Conservation (phyloP, 345 rosid species). For the Lumnitzera littorea region DNA sequence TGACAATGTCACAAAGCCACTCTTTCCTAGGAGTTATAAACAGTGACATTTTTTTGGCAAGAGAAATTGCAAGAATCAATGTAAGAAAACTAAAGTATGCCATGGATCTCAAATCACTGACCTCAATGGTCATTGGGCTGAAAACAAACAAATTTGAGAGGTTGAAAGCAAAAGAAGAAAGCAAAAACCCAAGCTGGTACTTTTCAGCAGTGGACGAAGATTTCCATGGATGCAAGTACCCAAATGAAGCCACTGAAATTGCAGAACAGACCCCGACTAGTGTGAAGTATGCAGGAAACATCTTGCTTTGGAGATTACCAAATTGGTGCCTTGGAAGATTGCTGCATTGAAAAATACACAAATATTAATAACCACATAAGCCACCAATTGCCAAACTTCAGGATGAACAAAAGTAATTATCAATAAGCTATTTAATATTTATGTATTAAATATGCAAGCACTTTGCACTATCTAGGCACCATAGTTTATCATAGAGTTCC, state of each 20-base stretch:
- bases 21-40: too few species aligned
- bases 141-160: constrained; percentile 83
- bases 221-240: constrained; percentile 91
- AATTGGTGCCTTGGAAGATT: constrained; percentile 92
- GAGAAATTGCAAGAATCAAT: too few species aligned
- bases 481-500: too few species aligned
- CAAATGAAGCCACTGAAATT: constrained; percentile 56
- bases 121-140: constrained; percentile 94
- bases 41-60: too few species aligned
- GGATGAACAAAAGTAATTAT: background rate
- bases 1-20: too few species aligned
- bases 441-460: too few species aligned
- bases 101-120: constrained; percentile 9
- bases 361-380: background rate
- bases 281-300: constrained; percentile 95
- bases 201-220: constrained; percentile 58
- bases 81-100: background rate
- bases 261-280: constrained; percentile 79
- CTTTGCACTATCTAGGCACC: too few species aligned
- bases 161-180: constrained; percentile 72
- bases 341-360: constrained; percentile 23
- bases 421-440: too few species aligned
- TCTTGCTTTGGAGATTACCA: constrained; percentile 89
- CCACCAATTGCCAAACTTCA: background rate
- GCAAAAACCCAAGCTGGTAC: constrained; percentile 89